phyloP scores from a whole-genome alignment of 2,329 filamentous ascomycete genomes.

The Ploettnerulaceae sp. region DNA sequence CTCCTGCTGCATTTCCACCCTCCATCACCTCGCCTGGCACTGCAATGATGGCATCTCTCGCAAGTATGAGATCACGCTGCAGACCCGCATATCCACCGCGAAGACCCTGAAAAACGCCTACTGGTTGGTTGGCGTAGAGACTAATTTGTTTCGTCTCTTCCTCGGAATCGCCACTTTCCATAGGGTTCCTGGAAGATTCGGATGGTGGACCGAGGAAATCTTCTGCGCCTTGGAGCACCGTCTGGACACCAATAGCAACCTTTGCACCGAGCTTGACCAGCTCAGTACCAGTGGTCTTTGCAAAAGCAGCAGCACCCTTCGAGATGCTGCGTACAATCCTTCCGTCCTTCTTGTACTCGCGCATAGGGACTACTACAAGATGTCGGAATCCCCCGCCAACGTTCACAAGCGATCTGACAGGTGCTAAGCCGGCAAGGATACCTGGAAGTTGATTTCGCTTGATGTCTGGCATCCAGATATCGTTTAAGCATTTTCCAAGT shows the following conservation, averaged over 20 bases:
- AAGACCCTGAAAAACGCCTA: constrained; percentile 81
- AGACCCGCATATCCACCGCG: constrained; percentile 77
- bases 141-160: constrained; percentile 77
- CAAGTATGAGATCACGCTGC: constrained; percentile 79
- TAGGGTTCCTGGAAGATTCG: constrained; percentile 33
- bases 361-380: constrained; percentile 82
- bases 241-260: constrained; percentile 89
- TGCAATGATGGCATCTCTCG: constrained; percentile 87
- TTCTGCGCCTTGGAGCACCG: constrained; percentile 85
- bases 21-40: constrained; percentile 90
- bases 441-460: constrained; percentile 82
- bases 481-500: constrained; percentile 83
- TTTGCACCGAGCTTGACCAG: constrained; percentile 94
- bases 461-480: constrained; percentile 95
- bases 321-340: constrained; percentile 86
- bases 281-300: constrained; percentile 87
- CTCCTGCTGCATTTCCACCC: constrained; percentile 73
- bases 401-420: constrained; percentile 85
- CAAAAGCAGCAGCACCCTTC: constrained; percentile 86
- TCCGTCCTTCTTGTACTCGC: constrained; percentile 91
- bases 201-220: constrained; percentile 56
- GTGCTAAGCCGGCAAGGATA: constrained; percentile 82
- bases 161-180: constrained; percentile 56
- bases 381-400: constrained; percentile 84
- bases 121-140: constrained; percentile 89